Percentiles rank a stretch among this genome's conserved stretches.
These are phyloP conservation scores for Yamagishiella unicocca DNA, from an alignment of 139 green algal genomes.

Conservation along the genomic window DNA sequence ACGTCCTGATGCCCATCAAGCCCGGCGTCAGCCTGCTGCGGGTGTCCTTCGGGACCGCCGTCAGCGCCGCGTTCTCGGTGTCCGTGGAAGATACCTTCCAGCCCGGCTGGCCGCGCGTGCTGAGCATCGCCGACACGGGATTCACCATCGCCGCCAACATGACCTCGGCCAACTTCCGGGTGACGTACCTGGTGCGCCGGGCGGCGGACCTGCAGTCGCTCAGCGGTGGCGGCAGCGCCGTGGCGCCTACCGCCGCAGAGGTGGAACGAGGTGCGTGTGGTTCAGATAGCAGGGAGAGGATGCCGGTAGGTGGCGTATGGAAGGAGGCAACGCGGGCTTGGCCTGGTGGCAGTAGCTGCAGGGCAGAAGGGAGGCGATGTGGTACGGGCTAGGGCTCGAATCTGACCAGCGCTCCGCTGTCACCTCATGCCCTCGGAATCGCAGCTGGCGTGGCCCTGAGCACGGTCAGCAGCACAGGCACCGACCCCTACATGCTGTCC, in stretches of 20 bases:
- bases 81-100: slow-evolving; percentile 58
- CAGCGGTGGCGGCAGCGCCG: background rate
- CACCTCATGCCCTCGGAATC: background rate
- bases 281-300: no score
- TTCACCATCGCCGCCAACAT: slow-evolving; percentile 51
- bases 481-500: background rate
- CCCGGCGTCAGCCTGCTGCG: slow-evolving; percentile 41
- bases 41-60: slow-evolving; percentile 23
- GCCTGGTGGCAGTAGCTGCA: no score
- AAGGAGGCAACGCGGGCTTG: no score
- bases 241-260: background rate
- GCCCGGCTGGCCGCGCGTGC: slow-evolving; percentile 46
- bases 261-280: slow-evolving; percentile 33
- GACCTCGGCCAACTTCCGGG: slow-evolving; percentile 35
- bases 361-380: no score
- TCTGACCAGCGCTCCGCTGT: no score
- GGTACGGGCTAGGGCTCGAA: no score
- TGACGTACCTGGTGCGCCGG: slow-evolving; percentile 37
- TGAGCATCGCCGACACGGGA: slow-evolving; percentile 17
- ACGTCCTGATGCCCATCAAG: slow-evolving; percentile 32
- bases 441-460: slow-evolving; percentile 43
- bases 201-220: background rate
- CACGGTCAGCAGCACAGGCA: background rate
- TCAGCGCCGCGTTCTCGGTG: slow-evolving; percentile 15
- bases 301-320: no score